Evolutionary conservation across 2,329 filamentous ascomycete species (phyloP).

Genomic region (Penicillium sp.): DNA sequence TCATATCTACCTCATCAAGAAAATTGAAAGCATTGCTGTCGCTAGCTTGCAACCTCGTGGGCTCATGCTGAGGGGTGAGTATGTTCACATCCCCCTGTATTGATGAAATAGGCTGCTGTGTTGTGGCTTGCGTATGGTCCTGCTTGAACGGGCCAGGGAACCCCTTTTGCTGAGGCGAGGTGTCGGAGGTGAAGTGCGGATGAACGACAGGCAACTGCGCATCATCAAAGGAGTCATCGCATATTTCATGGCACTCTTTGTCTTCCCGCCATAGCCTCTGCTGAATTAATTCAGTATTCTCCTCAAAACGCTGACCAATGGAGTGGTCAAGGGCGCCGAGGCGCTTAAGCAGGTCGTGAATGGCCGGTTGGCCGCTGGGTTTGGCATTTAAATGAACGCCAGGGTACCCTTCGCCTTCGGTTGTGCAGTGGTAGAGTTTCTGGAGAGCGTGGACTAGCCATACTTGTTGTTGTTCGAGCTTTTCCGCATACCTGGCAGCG

Average conservation of each 20-base stretch:
- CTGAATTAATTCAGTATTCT: not conserved
- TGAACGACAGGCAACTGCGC: not conserved
- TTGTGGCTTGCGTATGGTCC: not conserved
- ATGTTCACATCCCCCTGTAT: not conserved
- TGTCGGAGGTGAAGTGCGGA: not conserved
- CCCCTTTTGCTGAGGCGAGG: not conserved
- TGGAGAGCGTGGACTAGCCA: conserved; percentile 63
- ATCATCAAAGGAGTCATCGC: not conserved
- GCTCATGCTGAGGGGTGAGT: not conserved
- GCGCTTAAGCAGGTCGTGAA: conserved; percentile 63
- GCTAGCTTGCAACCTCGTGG: not conserved
- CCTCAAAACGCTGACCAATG: conserved; percentile 41
- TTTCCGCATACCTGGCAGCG: conserved; percentile 59
- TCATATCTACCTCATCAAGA: not conserved
- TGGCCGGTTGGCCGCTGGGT: conserved; percentile 58
- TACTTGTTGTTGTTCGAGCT: conserved; percentile 65
- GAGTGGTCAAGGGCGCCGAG: conserved; percentile 58
- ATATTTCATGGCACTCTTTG: not conserved
- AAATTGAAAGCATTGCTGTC: not conserved
- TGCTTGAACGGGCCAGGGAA: not conserved
- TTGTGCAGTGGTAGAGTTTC: conserved; percentile 58
- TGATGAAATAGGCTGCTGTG: not conserved
- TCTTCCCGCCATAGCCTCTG: not conserved
- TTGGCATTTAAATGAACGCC: conserved; percentile 54
- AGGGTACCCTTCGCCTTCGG: conserved; percentile 56